Base-by-base conservation (phyloP, 2,329 filamentous ascomycete genomes). In the Monosporascus ibericus region DNA sequence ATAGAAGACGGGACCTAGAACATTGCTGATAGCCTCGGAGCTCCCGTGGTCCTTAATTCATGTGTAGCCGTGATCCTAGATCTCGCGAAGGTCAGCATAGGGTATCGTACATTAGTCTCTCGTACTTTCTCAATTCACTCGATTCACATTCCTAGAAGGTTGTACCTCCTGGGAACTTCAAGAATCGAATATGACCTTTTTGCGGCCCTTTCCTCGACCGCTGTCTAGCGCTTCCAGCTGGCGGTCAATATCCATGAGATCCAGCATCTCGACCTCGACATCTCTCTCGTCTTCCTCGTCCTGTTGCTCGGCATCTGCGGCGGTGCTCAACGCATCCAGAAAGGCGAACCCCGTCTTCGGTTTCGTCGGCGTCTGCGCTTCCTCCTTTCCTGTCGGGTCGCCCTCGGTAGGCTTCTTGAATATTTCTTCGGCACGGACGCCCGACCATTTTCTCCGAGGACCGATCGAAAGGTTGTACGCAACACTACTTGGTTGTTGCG, bases 231-330 rank as follows among this genome's bases (percentile, higher is more conserved):
- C 72, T 47, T 81, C 75, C 49, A 86, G 66, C 48, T 77, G 79
- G 53, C 80, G 76, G 58, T 86, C 83, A 61, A 86, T 84, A 58
- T 82, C 81, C 75, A 84, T 80, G 44, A 86, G 82, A 63, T 85
- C 82, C 58, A 86, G 71, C 73, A 84, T 79, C 66, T 84, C 81
- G 30, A 75, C 73, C 62, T 84, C 81, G 14, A 83, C 72, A 52
- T 84, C 75, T 34, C 81, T 70, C 25, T 72, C 70, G 22, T 68
- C 64, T 17, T 71, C 74, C n/a, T 71, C 69, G 30, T 75, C 70
- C 48, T 58, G 53, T 36, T 76, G 73, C 22, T 70, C 70, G 6
- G 70, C 66, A 52, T 84, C 80, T 3, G 81, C 81, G 2, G 81
- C 81, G 2, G 71, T 75, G 48, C 70, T 73, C 34, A 84, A 63